A percentile compares a stretch with the other conserved stretches of the same genome.
phyloP scores from a whole-genome alignment of 2,329 filamentous ascomycete species.

The Gnomoniopsis sp. region DNA sequence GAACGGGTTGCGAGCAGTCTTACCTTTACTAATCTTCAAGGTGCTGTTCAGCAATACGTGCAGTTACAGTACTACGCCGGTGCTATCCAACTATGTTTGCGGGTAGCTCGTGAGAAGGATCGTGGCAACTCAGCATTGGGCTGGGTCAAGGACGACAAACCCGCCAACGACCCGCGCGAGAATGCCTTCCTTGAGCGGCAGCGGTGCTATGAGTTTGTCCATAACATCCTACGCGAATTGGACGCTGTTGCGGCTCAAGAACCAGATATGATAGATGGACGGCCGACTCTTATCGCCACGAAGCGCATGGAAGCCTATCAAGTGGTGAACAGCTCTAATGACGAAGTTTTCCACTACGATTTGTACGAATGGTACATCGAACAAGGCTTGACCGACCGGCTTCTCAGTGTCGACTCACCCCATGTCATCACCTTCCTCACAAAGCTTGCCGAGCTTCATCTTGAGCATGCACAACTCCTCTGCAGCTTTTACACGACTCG shows the following conservation, averaged over 20 bases:
- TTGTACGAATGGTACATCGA: constrained; percentile 97
- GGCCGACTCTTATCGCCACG: constrained; percentile 69
- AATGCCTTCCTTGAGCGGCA: constrained; percentile 68
- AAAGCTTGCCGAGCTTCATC: constrained; percentile 67
- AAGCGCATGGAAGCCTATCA: constrained; percentile 86
- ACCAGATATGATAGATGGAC: constrained; percentile 74
- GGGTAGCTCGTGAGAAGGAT: constrained; percentile 80
- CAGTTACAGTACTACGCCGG: constrained; percentile 86
- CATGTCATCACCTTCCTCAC: constrained; percentile 85
- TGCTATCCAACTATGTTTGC: constrained; percentile 81
- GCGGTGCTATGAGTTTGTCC: constrained; percentile 82
- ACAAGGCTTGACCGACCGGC: constrained; percentile 78
- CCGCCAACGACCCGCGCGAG: constrained; percentile 66
- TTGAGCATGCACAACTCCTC: constrained; percentile 81
- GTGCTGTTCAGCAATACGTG: constrained; percentile 76
- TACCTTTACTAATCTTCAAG: constrained; percentile 74
- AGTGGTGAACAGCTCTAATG: constrained; percentile 81
- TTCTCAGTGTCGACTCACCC: constrained; percentile 79
- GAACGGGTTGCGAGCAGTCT: constrained; percentile 83
- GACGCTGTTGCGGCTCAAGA: constrained; percentile 68
- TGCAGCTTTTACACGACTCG: constrained; percentile 91
- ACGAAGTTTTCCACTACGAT: constrained; percentile 92
- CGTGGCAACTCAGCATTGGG: constrained; percentile 79
- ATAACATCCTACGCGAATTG: constrained; percentile 73
- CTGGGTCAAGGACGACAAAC: constrained; percentile 84